phyloP scores from a whole-genome alignment of 2,329 filamentous ascomycete genomes.

The Eurotiales sp. region DNA sequence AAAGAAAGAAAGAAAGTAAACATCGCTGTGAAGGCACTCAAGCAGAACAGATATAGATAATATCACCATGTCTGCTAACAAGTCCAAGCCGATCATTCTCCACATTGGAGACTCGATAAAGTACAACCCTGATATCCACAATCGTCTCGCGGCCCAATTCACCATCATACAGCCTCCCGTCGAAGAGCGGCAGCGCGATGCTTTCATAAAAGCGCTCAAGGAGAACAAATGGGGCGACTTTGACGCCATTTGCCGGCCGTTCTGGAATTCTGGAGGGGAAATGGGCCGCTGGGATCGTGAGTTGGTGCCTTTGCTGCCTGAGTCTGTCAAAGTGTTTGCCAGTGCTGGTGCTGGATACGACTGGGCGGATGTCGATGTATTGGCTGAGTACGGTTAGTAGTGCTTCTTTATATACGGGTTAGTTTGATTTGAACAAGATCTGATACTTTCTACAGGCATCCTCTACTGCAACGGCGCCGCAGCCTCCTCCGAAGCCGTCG shows the following conservation, averaged over 20 bases:
- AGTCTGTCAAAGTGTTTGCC: conserved; percentile 58
- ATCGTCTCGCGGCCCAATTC: conserved; percentile 33
- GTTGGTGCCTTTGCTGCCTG: conserved; percentile 54
- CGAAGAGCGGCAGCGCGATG: conserved; percentile 26
- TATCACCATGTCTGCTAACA: background rate
- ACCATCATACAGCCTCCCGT: conserved; percentile 34
- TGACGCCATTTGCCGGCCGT: conserved; percentile 52
- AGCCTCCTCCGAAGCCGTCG: conserved; percentile 43
- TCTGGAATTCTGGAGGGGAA: conserved; percentile 62
- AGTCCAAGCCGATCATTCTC: conserved; percentile 32
- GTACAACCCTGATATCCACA: conserved; percentile 42
- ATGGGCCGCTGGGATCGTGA: conserved; percentile 64
- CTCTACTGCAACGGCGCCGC: conserved; percentile 46
- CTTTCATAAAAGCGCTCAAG: conserved; percentile 38
- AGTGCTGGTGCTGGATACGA: conserved; percentile 64
- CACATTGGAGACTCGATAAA: conserved; percentile 45
- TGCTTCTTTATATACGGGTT: background rate
- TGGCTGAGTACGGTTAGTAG: conserved; percentile 32
- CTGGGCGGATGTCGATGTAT: conserved; percentile 58
- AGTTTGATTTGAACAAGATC: too few species aligned
- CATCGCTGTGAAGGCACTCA: too few species aligned
- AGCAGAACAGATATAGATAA: too few species aligned
- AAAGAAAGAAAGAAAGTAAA: background rate
- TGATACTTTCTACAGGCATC: conserved; percentile 27
- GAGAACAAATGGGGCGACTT: conserved; percentile 34